A percentile compares a stretch with the other conserved stretches of the same genome.
Evolutionary conservation across 148 eudicot genomes (phyloP).

Genomic region (Camellia japonica): DNA sequence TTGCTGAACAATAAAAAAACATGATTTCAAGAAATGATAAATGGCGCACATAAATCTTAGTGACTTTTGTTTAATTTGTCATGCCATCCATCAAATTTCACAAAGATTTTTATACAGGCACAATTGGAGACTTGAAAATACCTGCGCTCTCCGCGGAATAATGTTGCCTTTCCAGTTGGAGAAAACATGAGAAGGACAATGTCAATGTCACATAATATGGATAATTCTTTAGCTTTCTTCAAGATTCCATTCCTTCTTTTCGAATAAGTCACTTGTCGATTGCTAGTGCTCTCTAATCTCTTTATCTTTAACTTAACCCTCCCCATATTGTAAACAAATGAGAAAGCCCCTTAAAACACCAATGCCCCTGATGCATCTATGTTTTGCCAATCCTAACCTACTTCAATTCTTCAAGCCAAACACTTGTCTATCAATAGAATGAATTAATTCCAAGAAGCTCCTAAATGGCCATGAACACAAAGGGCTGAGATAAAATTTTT

Average conservation of each 20-base stretch:
- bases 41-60: not conserved
- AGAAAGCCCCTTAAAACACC: constrained; percentile 15
- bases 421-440: not conserved
- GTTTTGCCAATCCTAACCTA: not conserved
- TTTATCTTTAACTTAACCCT: constrained; percentile 81
- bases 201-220: constrained; percentile 74
- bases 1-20: constrained; percentile 44
- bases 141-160: constrained; percentile 75
- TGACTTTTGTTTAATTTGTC: too few species aligned
- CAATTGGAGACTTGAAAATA: constrained; percentile 15
- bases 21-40: constrained; percentile 3
- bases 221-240: constrained; percentile 71
- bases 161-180: constrained; percentile 71
- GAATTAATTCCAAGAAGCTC: constrained; percentile 10
- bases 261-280: constrained; percentile 70
- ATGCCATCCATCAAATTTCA: not conserved
- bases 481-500: not conserved
- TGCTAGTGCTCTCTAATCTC: constrained; percentile 66
- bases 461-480: not conserved
- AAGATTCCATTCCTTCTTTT: constrained; percentile 67
- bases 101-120: not conserved
- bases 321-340: constrained; percentile 55
- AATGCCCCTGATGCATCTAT: constrained; percentile 1
- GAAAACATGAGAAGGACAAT: constrained; percentile 70
- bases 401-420: not conserved